Evolutionary conservation across 306 rosid genomes (phyloP), one percentile per base, ranked within the genome.

Genomic region (Casuarina equisetifolia): DNA sequence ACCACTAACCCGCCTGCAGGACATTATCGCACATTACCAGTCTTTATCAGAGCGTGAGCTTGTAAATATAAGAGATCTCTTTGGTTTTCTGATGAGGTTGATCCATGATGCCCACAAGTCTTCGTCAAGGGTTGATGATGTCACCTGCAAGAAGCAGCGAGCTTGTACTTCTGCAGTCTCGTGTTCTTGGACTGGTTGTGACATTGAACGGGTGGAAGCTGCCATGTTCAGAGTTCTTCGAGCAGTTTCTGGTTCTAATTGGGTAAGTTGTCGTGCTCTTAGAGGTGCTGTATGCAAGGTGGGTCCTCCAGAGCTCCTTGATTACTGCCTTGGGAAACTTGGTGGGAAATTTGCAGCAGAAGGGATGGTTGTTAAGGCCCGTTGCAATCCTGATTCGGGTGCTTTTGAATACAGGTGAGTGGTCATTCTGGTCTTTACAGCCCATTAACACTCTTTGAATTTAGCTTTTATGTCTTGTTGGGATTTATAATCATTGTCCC

Each of bases 201-300:
- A 95, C 35, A 69, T 91, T 69, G 86, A 88, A 67, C 88, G 90
- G 0, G 97, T 91, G 74, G 90, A 88, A 78, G 89, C 83, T 70
- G 92, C 99, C 77, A 91, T 95, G 93, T 62, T 92, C 62, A 89
- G 90, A 82, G 99, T 95, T 32, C 86, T 95, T 78, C 93, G 93
- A 59, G 97, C 97, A n/a, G 97, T 91, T 78, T 91, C 97, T 4
- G 93, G 97, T 46, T 82, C 89, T 61, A 91, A 86, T 80, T 92
- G 99, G 99, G 99, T 89, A 44, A 89, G 83, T 70, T 69, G 84
- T 73, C 97, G 94, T 40, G 76, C 94, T 74, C 97, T 95, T 38
- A 88, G 89, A 80, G 93, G 97, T 73, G 99, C 96, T 45, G 91
- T 91, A 77, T 91, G 81, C 79, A 95, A 91, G 89, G 90, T 82